These are phyloP conservation scores for Apocynum venetum DNA, from an alignment of 257 asterid genomes.

Conservation along the genomic window DNA sequence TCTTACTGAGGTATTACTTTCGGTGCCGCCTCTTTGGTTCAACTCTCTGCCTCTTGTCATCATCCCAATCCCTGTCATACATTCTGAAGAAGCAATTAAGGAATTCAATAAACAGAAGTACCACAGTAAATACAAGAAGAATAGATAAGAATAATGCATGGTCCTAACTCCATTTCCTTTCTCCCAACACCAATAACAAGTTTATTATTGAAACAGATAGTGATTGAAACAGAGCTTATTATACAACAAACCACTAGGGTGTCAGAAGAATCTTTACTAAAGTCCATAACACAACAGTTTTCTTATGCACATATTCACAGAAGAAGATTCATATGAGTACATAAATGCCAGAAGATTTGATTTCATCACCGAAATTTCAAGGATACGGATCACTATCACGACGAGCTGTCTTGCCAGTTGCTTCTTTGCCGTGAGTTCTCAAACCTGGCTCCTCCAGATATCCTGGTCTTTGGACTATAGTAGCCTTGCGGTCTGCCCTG, in stretches of 20 bases:
- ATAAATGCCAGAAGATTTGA: neutral
- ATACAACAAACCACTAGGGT: neutral
- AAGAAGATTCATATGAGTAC: neutral
- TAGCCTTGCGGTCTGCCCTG: constrained; percentile 76
- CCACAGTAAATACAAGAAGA: neutral
- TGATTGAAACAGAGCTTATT: neutral
- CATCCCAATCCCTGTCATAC: constrained; percentile 97
- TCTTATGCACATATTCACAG: neutral
- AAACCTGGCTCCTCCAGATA: constrained; percentile 77
- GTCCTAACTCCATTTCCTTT: neutral
- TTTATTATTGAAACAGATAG: neutral
- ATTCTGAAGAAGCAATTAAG: constrained; percentile 52
- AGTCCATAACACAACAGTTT: neutral
- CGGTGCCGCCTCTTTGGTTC: constrained; percentile 93
- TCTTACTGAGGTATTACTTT: constrained; percentile 30
- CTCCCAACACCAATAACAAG: no score
- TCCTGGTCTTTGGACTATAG: constrained; percentile 57
- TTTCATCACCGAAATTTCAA: constrained; percentile 19
- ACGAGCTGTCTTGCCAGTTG: constrained; percentile 60
- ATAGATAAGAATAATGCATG: neutral
- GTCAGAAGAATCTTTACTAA: neutral
- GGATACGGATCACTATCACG: constrained; percentile 95
- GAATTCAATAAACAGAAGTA: constrained; percentile 10
- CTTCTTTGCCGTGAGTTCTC: constrained; percentile 79
- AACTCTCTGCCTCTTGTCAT: constrained; percentile 93